Evolutionary conservation across 768 basidiomycete species (phyloP).

Genomic region (Piloderma croceum): DNA sequence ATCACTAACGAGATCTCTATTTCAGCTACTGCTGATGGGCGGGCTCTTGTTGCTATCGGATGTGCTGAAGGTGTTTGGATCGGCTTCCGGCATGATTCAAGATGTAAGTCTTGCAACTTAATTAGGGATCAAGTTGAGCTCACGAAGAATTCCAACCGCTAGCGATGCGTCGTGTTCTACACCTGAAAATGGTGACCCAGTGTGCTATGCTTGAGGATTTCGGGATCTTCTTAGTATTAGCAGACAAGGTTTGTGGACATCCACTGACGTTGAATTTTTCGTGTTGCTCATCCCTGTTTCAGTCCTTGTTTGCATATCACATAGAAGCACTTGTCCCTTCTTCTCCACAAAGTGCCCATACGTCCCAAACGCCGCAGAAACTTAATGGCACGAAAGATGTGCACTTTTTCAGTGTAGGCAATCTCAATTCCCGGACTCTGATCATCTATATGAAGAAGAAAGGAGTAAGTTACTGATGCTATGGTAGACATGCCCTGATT

Average conservation of each 20-base stretch:
- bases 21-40: conserved; percentile 75
- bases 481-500: conserved; percentile 8
- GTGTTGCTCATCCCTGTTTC: conserved; percentile 2
- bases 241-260: conserved; percentile 65
- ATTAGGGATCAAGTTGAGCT: conserved; percentile 1
- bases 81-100: conserved; percentile 82
- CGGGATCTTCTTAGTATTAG: conserved; percentile 91
- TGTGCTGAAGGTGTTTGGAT: conserved; percentile 97
- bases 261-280: background rate
- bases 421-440: conserved; percentile 78
- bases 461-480: conserved; percentile 44
- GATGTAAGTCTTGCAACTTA: conserved; percentile 46
- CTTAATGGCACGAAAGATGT: conserved; percentile 89
- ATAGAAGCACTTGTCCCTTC: conserved; percentile 96
- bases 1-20: conserved; percentile 6
- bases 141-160: conserved; percentile 4
- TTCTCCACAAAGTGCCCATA: conserved; percentile 59
- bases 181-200: conserved; percentile 90
- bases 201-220: conserved; percentile 96
- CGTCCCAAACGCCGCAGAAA: conserved; percentile 80
- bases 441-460: conserved; percentile 97
- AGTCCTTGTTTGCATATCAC: conserved; percentile 89
- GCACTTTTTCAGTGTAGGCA: conserved; percentile 92
- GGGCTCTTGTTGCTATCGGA: conserved; percentile 86
- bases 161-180: conserved; percentile 92